Base-by-base conservation (phyloP, 1,284 basidiomycete genomes). In the Grifola frondosa region DNA sequence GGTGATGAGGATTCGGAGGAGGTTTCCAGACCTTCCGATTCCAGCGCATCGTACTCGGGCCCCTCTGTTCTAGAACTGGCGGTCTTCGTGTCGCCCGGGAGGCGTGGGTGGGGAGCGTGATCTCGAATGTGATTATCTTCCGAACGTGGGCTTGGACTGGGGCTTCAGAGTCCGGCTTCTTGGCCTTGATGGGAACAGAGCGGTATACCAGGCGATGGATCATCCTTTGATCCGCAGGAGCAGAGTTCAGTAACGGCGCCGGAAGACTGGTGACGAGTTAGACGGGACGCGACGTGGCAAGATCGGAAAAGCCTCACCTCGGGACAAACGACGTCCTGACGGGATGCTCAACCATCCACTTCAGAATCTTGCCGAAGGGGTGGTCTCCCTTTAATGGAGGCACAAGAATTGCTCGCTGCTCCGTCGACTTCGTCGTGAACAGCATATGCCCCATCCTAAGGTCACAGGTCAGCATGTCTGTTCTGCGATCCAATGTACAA, bases 141-240 rank as follows among this genome's bases (percentile, higher is more conserved):
- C 33, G 36, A 22, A 41, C 37, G 28, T 36, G 30, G 7, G 35
- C 36, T 7, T 24, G 23, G 6, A 42, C 28, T 30, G 31, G 23
- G 28, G 30, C 19, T 20, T n/a, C 35, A 36, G 32, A 21, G 29
- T 11, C 25, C 3, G 11, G 26, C 16, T 31, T 32, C 40, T 32
- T 36, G 32, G 20, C 21, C 30, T 15, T 37, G 20, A 36, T 38
- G 9, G 39, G 19, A 15, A 69, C 43, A 10, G 70, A 68, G 47
- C 65, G 72, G 58, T 88, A 88, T 34, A 79, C 57, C 21, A 88
- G 60, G 22, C 82, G 77, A 50, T 78, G 78, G 10, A 80, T 42
- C 36, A 71, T 48, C 40, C 56, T 67, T 47, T 73, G 73, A 46
- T 68, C 56, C 16, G 54, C 43, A 7, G 68, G 69, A 8, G 61